Evolutionary conservation across 2,329 filamentous ascomycete genomes (phyloP).

Genomic region (Phyllachora maydis): DNA sequence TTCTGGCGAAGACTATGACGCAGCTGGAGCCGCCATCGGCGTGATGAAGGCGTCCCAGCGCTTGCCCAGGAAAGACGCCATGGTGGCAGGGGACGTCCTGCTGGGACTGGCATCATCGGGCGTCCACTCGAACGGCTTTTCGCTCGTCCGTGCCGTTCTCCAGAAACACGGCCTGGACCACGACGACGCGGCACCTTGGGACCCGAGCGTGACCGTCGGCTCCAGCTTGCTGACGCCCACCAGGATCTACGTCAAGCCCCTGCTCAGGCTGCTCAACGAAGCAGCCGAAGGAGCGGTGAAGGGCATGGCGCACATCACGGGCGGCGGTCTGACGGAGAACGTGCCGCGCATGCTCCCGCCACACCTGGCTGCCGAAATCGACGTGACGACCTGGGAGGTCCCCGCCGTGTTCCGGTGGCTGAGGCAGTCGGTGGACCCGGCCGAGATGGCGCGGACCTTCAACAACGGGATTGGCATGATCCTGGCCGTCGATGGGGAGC

Average conservation of each 20-base stretch:
- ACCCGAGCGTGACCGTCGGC: conserved; percentile 35
- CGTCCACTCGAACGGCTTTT: conserved; percentile 93
- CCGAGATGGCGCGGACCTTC: conserved; percentile 82
- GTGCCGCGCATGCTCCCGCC: conserved; percentile 80
- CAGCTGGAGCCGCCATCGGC: conserved; percentile 75
- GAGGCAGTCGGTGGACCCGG: conserved; percentile 43
- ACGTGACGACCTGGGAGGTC: conserved; percentile 54
- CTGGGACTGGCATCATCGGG: conserved; percentile 72
- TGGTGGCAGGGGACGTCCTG: conserved; percentile 68
- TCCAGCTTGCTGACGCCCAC: conserved; percentile 72
- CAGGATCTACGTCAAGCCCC: conserved; percentile 73
- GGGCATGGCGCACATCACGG: conserved; percentile 92
- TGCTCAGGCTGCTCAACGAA: conserved; percentile 38
- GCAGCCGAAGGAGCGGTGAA: conserved; percentile 47
- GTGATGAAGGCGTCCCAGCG: conserved; percentile 50
- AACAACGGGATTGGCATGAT: conserved; percentile 95
- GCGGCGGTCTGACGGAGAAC: conserved; percentile 82
- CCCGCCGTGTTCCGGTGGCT: conserved; percentile 78
- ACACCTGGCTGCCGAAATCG: conserved; percentile 59
- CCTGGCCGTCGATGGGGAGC: conserved; percentile 48
- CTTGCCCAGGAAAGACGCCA: conserved; percentile 55
- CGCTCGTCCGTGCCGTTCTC: conserved; percentile 80
- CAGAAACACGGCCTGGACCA: conserved; percentile 52
- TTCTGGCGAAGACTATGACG: conserved; percentile 74
- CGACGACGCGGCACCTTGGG: conserved; percentile 59